Percentiles rank a stretch among this genome's conserved stretches.
Evolutionary conservation across 1,284 basidiomycete species (phyloP).

Genomic region (Ustilago cynodontis): DNA sequence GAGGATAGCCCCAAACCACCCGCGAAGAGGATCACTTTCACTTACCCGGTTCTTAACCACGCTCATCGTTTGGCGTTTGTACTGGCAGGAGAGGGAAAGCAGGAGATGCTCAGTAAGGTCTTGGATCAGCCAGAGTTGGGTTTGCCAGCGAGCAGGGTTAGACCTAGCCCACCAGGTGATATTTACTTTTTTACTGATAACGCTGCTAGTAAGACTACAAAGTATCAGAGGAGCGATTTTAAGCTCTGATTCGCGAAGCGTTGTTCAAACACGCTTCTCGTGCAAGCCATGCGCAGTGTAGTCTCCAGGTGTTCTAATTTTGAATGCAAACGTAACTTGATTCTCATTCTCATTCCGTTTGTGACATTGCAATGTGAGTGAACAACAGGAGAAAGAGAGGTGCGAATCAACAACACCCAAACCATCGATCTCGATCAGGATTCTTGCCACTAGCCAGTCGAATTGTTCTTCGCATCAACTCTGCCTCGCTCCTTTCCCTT

Average conservation of each 20-base stretch:
- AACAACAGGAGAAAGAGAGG: not conserved
- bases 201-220: slow-evolving; percentile 57
- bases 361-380: not conserved
- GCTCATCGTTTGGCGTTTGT: slow-evolving; percentile 88
- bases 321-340: not conserved
- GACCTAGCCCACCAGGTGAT: slow-evolving; percentile 80
- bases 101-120: slow-evolving; percentile 79
- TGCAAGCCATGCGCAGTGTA: too few species aligned
- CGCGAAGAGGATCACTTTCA: slow-evolving; percentile 78
- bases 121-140: slow-evolving; percentile 85
- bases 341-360: not conserved
- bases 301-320: not conserved
- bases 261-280: too few species aligned
- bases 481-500: slow-evolving; percentile 8
- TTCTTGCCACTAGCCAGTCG: slow-evolving; percentile 45
- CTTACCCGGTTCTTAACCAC: slow-evolving; percentile 69
- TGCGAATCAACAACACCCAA: slow-evolving; percentile 20
- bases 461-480: slow-evolving; percentile 39
- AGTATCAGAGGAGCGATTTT: slow-evolving; percentile 56
- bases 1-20: slow-evolving; percentile 95
- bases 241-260: slow-evolving; percentile 55
- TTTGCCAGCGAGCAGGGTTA: slow-evolving; percentile 85
- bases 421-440: slow-evolving; percentile 3
- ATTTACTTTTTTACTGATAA: slow-evolving; percentile 68
- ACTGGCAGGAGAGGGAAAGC: slow-evolving; percentile 84